Percentiles rank a stretch among this genome's conserved stretches.
These are phyloP conservation scores for Penicillium macrosclerotiorum DNA, from an alignment of 495 filamentous ascomycete genomes.

Conservation along the genomic window DNA sequence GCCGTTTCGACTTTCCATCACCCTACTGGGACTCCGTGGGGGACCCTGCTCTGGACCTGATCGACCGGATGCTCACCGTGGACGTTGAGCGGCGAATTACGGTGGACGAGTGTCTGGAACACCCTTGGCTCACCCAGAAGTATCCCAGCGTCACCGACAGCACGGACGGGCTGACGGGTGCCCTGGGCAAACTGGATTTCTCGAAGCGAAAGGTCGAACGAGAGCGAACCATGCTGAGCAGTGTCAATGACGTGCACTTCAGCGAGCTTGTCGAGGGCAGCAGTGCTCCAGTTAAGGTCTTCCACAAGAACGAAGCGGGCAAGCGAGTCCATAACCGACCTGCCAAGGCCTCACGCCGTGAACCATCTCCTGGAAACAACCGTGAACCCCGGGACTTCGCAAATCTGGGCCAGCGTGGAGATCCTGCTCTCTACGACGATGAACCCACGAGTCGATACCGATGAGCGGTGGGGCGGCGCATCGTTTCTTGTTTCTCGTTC, in stretches of 20 bases:
- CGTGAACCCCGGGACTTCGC: conserved; percentile 73
- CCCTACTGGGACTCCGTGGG: conserved; percentile 96
- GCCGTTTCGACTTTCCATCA: conserved; percentile 88
- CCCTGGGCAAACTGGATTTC: conserved; percentile 78
- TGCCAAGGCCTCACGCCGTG: conserved; percentile 33
- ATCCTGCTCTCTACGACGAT: conserved; percentile 70
- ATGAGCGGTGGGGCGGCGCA: no score
- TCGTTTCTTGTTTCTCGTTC: conserved; percentile 6
- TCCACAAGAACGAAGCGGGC: conserved; percentile 65
- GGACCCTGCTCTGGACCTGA: conserved; percentile 87
- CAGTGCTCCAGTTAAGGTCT: conserved; percentile 68
- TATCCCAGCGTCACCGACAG: conserved; percentile 63
- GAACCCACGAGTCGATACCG: conserved; percentile 50
- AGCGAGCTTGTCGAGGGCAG: conserved; percentile 57
- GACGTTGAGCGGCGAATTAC: conserved; percentile 80
- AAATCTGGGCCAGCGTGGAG: conserved; percentile 78
- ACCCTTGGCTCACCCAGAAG: conserved; percentile 78
- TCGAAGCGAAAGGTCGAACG: conserved; percentile 72
- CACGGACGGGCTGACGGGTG: conserved; percentile 87
- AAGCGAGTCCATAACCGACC: conserved; percentile 42
- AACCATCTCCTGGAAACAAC: conserved; percentile 60
- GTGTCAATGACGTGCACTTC: conserved; percentile 75
- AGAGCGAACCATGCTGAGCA: conserved; percentile 81
- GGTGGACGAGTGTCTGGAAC: conserved; percentile 84
- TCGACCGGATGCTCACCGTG: conserved; percentile 91